phyloP scores from a whole-genome alignment of 2,329 filamentous ascomycete species.

The Fusarium chaquense region DNA sequence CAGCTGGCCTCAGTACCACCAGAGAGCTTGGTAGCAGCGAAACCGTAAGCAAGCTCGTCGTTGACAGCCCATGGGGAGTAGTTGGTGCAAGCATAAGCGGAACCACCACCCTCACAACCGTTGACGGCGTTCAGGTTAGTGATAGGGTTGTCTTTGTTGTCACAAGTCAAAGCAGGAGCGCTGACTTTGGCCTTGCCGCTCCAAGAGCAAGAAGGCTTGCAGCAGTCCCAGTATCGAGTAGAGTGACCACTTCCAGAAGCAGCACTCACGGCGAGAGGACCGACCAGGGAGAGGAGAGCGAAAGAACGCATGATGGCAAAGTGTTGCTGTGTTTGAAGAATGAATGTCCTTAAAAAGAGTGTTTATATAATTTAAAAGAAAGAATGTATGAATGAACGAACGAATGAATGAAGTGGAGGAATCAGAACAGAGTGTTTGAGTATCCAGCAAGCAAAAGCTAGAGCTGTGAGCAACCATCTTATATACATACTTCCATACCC shows the following conservation, averaged over 20 bases:
- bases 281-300: slow-evolving; percentile 42
- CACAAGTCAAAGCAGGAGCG: slow-evolving; percentile 65
- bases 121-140: slow-evolving; percentile 60
- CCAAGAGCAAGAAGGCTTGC: slow-evolving; percentile 77
- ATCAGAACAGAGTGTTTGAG: slow-evolving; percentile 26
- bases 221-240: slow-evolving; percentile 72
- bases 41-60: slow-evolving; percentile 71
- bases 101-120: slow-evolving; percentile 70
- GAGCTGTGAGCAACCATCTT: slow-evolving; percentile 18
- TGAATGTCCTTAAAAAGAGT: slow-evolving; percentile 32
- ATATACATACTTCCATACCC: slow-evolving; percentile 21
- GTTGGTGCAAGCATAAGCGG: slow-evolving; percentile 70
- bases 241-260: slow-evolving; percentile 48
- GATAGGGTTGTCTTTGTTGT: slow-evolving; percentile 66
- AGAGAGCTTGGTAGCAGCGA: slow-evolving; percentile 69
- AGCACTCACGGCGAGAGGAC: slow-evolving; percentile 43
- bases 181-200: slow-evolving; percentile 65
- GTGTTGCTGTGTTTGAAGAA: slow-evolving; percentile 26
- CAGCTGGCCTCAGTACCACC: slow-evolving; percentile 69
- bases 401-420: slow-evolving; percentile 31
- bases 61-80: slow-evolving; percentile 73
- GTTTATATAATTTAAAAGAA: slow-evolving; percentile 21
- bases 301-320: slow-evolving; percentile 43
- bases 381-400: not conserved
- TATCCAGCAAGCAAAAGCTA: not conserved